Conservation (phyloP, 306 rosid species). For the Fragaria nilgerrensis region DNA sequence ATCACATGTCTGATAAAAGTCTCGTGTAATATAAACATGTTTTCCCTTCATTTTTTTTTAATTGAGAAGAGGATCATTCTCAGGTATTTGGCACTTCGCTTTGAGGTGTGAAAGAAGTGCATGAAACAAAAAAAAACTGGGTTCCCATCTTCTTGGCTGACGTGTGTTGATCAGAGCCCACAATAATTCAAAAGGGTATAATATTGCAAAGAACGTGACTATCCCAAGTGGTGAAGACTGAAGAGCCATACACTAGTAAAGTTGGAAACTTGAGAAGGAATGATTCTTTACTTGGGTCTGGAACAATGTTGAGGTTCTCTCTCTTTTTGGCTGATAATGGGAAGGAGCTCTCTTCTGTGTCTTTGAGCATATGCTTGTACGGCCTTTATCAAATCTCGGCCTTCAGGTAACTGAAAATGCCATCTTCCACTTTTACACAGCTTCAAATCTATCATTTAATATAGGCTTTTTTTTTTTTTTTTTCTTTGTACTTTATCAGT, state of each 20-base stretch:
- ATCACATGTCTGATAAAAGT: neutral
- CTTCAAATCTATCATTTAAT: slow-evolving; percentile 10
- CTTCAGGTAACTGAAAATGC: slow-evolving; percentile 18
- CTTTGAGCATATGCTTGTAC: neutral
- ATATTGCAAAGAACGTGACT: neutral
- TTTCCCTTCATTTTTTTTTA: neutral
- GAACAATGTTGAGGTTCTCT: slow-evolving; percentile 23
- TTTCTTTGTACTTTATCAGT: slow-evolving; percentile 14
- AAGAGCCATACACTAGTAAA: neutral
- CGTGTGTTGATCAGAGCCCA: slow-evolving; percentile 5
- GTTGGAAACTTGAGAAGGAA: slow-evolving; percentile 23
- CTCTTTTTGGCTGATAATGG: slow-evolving; percentile 1
- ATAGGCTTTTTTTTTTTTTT: neutral
- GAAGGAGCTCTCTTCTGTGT: slow-evolving; percentile 4
- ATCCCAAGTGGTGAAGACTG: slow-evolving; percentile 1
- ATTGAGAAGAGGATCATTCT: neutral
- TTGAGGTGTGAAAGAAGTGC: neutral
- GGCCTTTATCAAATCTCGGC: neutral
- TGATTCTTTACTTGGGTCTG: slow-evolving; percentile 48
- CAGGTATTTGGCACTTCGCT: neutral
- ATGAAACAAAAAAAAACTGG: neutral
- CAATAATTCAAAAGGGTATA: neutral
- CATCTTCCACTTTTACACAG: neutral
- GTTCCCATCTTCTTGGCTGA: slow-evolving; percentile 4
- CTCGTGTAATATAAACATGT: neutral